Percentiles rank a stretch among this genome's conserved stretches.
Conservation (phyloP, 225 moss, liverwort and hornwort genomes). For the Antitrichia curtipendula region DNA sequence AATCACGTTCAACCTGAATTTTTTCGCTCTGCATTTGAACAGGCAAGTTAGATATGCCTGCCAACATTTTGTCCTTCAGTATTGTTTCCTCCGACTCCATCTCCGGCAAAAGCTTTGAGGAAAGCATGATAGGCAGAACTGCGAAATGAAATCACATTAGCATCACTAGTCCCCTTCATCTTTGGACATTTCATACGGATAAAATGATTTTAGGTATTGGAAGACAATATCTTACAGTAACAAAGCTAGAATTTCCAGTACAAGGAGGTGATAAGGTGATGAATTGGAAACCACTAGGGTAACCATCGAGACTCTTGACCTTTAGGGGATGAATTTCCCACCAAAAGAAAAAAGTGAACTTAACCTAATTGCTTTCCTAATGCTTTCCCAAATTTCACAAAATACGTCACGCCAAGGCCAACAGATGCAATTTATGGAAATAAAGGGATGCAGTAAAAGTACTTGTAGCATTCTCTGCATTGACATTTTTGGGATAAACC, state of each 20-base stretch:
- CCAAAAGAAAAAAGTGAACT: neutral
- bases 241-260: neutral
- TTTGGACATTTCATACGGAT: neutral
- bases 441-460: slow-evolving; percentile 1
- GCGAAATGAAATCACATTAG: slow-evolving; percentile 14
- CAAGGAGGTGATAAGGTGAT: neutral
- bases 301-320: neutral
- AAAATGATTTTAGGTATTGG: neutral
- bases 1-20: slow-evolving; percentile 43
- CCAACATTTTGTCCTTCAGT: slow-evolving; percentile 69
- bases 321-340: neutral
- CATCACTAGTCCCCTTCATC: neutral
- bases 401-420: neutral
- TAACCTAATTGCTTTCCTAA: neutral
- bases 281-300: neutral
- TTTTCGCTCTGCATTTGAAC: slow-evolving; percentile 69
- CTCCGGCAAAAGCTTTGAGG: slow-evolving; percentile 92
- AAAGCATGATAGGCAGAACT: slow-evolving; percentile 96
- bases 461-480: slow-evolving; percentile 86
- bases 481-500: slow-evolving; percentile 81
- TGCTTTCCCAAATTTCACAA: no score
- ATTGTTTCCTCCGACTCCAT: slow-evolving; percentile 82
- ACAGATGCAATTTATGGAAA: neutral
- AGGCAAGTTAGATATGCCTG: slow-evolving; percentile 48
- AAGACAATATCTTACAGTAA: neutral